These are phyloP conservation scores for Neocallimastix lanati DNA, from an alignment of 192 early-diverging fungal genomes.

Conservation along the genomic window DNA sequence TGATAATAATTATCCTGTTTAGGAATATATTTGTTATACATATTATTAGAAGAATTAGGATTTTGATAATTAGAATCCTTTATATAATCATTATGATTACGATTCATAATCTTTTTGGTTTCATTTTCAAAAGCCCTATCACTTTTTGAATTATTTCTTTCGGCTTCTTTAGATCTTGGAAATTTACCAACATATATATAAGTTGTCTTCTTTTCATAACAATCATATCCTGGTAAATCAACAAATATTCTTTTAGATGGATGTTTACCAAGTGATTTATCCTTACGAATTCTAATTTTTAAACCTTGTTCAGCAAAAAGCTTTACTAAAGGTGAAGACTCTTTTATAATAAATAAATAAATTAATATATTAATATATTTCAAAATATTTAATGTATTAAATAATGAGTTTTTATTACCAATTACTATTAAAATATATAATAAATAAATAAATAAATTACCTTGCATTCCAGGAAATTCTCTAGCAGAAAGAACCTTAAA, in stretches of 20 bases:
- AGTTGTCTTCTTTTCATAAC: neutral
- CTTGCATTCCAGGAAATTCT: neutral
- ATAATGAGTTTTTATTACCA: too few species aligned
- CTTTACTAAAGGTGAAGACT: neutral
- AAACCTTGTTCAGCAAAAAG: constrained; percentile 87
- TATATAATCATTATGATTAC: neutral
- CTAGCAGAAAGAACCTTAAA: neutral
- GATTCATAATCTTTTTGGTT: neutral
- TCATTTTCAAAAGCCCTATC: neutral
- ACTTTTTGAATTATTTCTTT: neutral
- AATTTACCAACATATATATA: neutral
- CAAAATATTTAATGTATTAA: too few species aligned
- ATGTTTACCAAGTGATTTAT: constrained; percentile 16
- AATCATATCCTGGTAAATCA: neutral
- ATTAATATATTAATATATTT: too few species aligned
- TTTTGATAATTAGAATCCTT: neutral
- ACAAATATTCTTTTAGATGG: neutral
- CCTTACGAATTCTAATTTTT: constrained; percentile 86
- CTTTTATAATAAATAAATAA: neutral
- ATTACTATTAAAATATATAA: too few species aligned
- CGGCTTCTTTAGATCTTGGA: neutral
- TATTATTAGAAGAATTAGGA: neutral
- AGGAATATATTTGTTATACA: neutral
- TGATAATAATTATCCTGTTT: neutral
- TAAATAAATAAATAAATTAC: neutral